Evolutionary conservation across 1,139 yeast genomes (phyloP), one percentile per base, ranked within the genome.

Genomic region (Geotrichum cucujoidarum): DNA sequence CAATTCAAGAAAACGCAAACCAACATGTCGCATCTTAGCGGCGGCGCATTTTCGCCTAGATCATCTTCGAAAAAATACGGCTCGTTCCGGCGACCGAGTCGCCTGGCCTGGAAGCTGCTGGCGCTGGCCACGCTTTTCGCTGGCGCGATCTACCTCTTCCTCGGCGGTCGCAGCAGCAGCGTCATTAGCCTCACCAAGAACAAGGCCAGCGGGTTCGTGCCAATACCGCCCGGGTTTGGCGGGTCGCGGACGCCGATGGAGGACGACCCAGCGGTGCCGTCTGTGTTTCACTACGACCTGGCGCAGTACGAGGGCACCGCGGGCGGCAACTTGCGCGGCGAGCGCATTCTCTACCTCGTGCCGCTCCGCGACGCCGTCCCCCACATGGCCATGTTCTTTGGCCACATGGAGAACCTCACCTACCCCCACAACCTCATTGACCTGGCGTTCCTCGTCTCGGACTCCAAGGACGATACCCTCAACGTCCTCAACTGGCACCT

Each of bases 351-450:
- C 40, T 77, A 79, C 54, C 74, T 81, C 53, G 85, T 81, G n/a
- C 88, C 88, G 6, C 63, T 81, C 49, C 73, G 87, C 63, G 86
- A 81, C 60, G 87, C 87, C 4, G 78, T 81, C n/a, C 71, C 76
- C 21, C 86, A 80, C 64, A 63, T 81, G 60, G 81, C 81, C 30
- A 76, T 81, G 78, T 79, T 81, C 61, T 81, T 81, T 60, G 71
- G 71, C 27, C 84, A 81, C 58, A 68, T 81, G 73, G 69, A 67
- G 47, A 74, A 75, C 57, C 67, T 81, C 60, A 75, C 83, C 0
- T 81, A 81, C 61, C 87, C 87, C 20, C 88, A 81, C 60, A 75
- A 77, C 55, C 68, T 79, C 49, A 75, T 81, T 45, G 88, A 81
- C 61, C 60, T 81, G 53, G 81, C 86, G 11, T 81, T 81, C 56